Evolutionary conservation across 805 yeast species (phyloP), one percentile per base, ranked within the genome.

Genomic region (Groenewaldozyma tartarivorans): DNA sequence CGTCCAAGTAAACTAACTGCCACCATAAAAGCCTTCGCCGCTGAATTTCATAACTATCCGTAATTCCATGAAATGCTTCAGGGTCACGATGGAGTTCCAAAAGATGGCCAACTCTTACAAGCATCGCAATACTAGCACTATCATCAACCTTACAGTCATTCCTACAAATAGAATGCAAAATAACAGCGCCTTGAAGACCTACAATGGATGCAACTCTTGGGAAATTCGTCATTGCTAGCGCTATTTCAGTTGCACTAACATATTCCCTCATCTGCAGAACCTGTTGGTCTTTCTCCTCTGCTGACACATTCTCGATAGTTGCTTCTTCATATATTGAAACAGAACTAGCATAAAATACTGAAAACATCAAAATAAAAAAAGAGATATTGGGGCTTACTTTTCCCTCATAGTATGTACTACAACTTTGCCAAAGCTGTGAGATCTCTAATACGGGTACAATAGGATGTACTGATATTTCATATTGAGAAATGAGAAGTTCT

Each of bases 91-190:
- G 45, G 15, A 42, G 36, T 13, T 41, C 45, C 42, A 42, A 34
- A n/a, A 42, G 27, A 35, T 42, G 45, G 13, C 39, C 42, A 40
- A 27, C 22, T 15, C 45, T 38, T 11, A 42, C 29, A 4, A 42
- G 18, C 4, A 34, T 41, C 5, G 45, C 45, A 15, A 42, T 19
- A 5, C 45, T 41, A 4, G 39, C 32, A 19, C 43, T 42, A 19
- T 42, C 45, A 16, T 42, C 45, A 6, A 41, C 39, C 19, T 35
- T 19, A 20, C 45, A 42, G 35, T 42, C 45, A 33, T 34, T 42
- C 13, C 45, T 38, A 26, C 45, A 42, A 4, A 37, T 42, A 4
- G 45, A 20, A 33, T 39, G 39, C 27, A 42, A 30, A 7, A 42
- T 21, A 6, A 39, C 21, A 11, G 43, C 42, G 4, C 37, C 43